These are phyloP conservation scores for Pseudogymnoascus sp. DNA, from an alignment of 2,329 filamentous ascomycete genomes.

Conservation along the genomic window DNA sequence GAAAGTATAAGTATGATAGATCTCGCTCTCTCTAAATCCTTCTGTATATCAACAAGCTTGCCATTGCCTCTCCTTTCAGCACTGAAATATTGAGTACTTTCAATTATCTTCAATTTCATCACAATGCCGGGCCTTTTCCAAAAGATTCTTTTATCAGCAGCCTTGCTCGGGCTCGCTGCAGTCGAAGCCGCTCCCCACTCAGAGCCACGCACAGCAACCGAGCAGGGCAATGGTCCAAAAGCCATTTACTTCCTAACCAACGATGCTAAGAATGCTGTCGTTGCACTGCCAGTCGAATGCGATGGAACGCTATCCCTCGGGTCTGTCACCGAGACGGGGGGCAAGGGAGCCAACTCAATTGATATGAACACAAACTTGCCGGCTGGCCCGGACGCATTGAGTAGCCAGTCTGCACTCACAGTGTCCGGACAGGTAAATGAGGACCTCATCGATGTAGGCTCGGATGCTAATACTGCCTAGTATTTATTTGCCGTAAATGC, in stretches of 20 bases:
- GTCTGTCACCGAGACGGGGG: constrained; percentile 37
- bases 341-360: constrained; percentile 36
- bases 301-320: constrained; percentile 41
- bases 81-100: background rate
- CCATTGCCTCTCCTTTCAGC: background rate
- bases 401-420: constrained; percentile 42
- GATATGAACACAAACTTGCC: constrained; percentile 30
- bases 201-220: background rate
- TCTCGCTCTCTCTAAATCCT: background rate
- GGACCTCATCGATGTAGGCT: background rate
- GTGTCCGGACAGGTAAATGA: constrained; percentile 41
- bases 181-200: background rate
- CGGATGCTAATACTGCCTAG: constrained; percentile 27
- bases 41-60: background rate
- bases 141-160: background rate
- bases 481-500: constrained; percentile 47
- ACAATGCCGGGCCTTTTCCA: background rate
- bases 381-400: constrained; percentile 41
- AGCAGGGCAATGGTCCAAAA: constrained; percentile 20
- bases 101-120: background rate
- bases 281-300: constrained; percentile 39
- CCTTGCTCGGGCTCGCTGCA: background rate
- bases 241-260: constrained; percentile 52
- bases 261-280: constrained; percentile 38
- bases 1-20: background rate